Evolutionary conservation across 2,329 filamentous ascomycete species (phyloP).

Genomic region (Curvularia spicifera): DNA sequence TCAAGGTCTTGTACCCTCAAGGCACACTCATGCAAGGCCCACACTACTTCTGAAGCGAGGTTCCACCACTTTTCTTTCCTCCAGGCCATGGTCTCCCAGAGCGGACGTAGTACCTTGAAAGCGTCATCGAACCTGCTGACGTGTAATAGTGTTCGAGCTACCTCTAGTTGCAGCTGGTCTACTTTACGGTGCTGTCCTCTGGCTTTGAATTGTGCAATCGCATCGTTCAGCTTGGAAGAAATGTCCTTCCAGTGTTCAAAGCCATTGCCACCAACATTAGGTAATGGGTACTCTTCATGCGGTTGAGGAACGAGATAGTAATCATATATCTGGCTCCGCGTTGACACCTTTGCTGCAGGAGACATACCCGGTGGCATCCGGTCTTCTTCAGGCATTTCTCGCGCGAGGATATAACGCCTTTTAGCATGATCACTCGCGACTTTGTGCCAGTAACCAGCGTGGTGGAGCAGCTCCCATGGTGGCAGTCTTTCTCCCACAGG

Average conservation of each 20-base stretch:
- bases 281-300: slow-evolving; percentile 59
- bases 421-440: slow-evolving; percentile 60
- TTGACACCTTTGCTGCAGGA: slow-evolving; percentile 61
- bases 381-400: slow-evolving; percentile 66
- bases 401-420: slow-evolving; percentile 58
- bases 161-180: slow-evolving; percentile 62
- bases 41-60: slow-evolving; percentile 61
- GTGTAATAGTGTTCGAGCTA: slow-evolving; percentile 61
- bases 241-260: slow-evolving; percentile 62
- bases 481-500: slow-evolving; percentile 57
- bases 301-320: slow-evolving; percentile 66
- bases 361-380: slow-evolving; percentile 61
- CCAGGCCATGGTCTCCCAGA: slow-evolving; percentile 66
- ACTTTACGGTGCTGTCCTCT: slow-evolving; percentile 61
- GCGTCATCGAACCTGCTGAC: slow-evolving; percentile 59
- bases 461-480: slow-evolving; percentile 66
- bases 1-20: slow-evolving; percentile 54
- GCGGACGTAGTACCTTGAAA: slow-evolving; percentile 56
- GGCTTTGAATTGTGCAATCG: slow-evolving; percentile 59
- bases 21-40: slow-evolving; percentile 62
- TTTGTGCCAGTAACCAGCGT: slow-evolving; percentile 67
- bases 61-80: slow-evolving; percentile 65
- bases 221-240: slow-evolving; percentile 54
- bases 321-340: slow-evolving; percentile 62
- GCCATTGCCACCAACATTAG: slow-evolving; percentile 49